Evolutionary conservation across 805 yeast species (phyloP), one percentile per base, ranked within the genome.

Genomic region (Pichia kluyveri): DNA sequence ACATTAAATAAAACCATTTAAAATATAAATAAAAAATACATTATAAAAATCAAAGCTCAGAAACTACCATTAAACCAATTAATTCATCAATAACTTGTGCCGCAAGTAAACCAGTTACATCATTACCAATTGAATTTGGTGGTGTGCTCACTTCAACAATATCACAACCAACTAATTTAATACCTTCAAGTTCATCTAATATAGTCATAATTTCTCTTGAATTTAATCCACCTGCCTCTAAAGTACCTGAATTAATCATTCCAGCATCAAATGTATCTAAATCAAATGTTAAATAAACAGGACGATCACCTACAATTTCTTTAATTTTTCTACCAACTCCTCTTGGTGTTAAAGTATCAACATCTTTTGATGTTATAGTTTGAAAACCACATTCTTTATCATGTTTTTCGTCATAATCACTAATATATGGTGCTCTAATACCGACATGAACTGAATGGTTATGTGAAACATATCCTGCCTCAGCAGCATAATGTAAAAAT

Each of bases 211-310:
- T 66, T 59, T 84, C 91, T 42, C 91, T 69, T 0, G 83, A 69
- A 14, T 80, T 72, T 71, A 83, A 76, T 3, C 93, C 93, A 15
- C 89, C 93, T 5, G 75, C 77, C 59, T 84, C 93, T 55, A 82
- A 76, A 5, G 93, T 84, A 10, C 93, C 93, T 0, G 91, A 83
- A 1, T 86, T 90, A 15, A 90, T 86, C 3, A 87, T 87, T 44
- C 71, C 67, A 0, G 89, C 89, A 58, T 84, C 93, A 51, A 84
- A 69, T 2, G 81, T 84, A 59, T 82, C 88, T 42, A 79, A 73
- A 60, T 74, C 78, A 34, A 73, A 69, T 0, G 74, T 63, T 6
- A 74, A 60, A 54, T 74, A 73, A 2, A 71, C 77, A 1, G 76
- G 76, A 15, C 59, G 51, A 41, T 55, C 50, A 2, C 72, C 72